Conservation (phyloP, 1,284 basidiomycete genomes). For the Leccinum griseonigrum region DNA sequence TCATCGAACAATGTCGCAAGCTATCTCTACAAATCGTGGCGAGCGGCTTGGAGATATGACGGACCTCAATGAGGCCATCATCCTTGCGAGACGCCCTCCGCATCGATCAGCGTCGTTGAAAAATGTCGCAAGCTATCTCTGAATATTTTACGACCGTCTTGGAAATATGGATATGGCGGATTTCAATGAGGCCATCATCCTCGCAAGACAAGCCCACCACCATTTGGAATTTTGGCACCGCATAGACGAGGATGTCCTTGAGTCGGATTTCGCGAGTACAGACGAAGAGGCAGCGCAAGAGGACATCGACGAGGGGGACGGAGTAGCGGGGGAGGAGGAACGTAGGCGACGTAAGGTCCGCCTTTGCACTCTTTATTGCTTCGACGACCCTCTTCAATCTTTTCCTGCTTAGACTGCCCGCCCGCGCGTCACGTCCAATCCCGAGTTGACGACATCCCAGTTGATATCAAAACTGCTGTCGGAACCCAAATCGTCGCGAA, state of each 20-base stretch:
- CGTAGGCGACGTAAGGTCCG: conserved; percentile 52
- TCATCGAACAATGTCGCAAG: no score
- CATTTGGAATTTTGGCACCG: no score
- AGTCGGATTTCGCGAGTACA: conserved; percentile 79
- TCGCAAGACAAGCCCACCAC: conserved; percentile 38
- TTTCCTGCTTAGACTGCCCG: conserved; percentile 46
- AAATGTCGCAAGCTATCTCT: no score
- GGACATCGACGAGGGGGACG: conserved; percentile 42
- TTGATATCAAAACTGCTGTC: conserved; percentile 29
- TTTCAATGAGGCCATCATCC: no score
- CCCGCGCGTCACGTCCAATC: conserved; percentile 67
- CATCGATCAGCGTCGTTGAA: no score
- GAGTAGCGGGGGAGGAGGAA: conserved; percentile 56
- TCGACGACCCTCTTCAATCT: not conserved
- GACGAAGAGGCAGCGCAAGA: conserved; percentile 66
- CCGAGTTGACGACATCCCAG: conserved; percentile 32
- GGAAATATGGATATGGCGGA: no score
- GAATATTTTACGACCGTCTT: no score
- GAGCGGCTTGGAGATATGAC: no score
- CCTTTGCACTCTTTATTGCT: not conserved
- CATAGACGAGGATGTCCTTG: conserved; percentile 70
- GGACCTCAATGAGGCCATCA: no score
- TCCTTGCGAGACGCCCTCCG: no score
- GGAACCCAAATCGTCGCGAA: conserved; percentile 48
- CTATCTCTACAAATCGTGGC: no score